Percentiles rank a stretch among this genome's conserved stretches.
phyloP scores from a whole-genome alignment of 495 filamentous ascomycete genomes.

The Daldinia concentrica region DNA sequence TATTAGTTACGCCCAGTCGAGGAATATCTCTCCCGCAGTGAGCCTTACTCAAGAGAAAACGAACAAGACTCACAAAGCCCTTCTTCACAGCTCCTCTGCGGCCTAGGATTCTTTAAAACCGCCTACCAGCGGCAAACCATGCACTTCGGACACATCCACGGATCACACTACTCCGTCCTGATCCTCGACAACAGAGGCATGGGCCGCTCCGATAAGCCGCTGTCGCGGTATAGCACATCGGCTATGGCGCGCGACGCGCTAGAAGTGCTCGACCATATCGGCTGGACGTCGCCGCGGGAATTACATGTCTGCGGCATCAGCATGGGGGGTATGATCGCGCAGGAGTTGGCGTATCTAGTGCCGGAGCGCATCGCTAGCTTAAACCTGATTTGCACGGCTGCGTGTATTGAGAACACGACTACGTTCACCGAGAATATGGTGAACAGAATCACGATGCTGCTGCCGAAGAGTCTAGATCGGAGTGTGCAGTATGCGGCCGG shows the following conservation, averaged over 20 bases:
- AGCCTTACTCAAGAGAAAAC: background rate
- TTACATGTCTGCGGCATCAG: conserved; percentile 77
- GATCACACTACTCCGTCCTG: conserved; percentile 71
- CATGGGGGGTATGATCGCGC: conserved; percentile 89
- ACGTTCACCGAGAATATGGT: conserved; percentile 68
- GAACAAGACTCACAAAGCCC: conserved; percentile 4
- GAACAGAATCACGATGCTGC: conserved; percentile 72
- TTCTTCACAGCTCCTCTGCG: conserved; percentile 66
- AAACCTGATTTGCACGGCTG: conserved; percentile 76
- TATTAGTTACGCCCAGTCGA: background rate
- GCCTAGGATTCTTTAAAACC: conserved; percentile 67
- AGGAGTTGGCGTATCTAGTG: conserved; percentile 74
- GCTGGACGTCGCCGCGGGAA: conserved; percentile 64
- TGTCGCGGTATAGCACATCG: conserved; percentile 72
- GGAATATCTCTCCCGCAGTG: background rate
- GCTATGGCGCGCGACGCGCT: conserved; percentile 79
- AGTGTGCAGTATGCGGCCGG: conserved; percentile 30
- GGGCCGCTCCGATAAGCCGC: conserved; percentile 78
- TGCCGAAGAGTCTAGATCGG: conserved; percentile 72
- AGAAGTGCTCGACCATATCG: conserved; percentile 73
- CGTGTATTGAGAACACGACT: conserved; percentile 70
- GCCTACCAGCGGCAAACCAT: conserved; percentile 81
- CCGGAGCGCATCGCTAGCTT: conserved; percentile 71
- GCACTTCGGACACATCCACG: conserved; percentile 76
- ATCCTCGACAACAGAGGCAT: conserved; percentile 85